phyloP scores from a whole-genome alignment of 306 rosid species.

The Luffa aegyptiaca region DNA sequence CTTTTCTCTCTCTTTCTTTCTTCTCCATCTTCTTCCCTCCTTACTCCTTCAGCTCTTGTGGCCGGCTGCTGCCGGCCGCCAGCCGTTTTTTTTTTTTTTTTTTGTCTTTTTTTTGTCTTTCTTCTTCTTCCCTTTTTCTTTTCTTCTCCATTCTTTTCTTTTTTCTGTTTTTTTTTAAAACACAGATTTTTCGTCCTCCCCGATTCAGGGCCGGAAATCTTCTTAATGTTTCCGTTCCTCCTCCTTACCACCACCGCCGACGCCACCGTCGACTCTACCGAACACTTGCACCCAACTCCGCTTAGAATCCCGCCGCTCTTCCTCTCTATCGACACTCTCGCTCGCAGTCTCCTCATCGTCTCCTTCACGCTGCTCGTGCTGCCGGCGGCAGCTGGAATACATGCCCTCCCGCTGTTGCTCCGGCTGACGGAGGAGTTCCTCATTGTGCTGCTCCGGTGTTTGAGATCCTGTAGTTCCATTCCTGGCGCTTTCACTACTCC shows the following conservation, averaged over 20 bases:
- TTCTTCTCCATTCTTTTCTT: too few species aligned
- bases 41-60: too few species aligned
- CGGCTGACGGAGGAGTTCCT: constrained; percentile 18
- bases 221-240: neutral
- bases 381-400: neutral
- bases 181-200: too few species aligned
- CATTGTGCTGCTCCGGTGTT: constrained; percentile 29
- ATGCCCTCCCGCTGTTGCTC: neutral
- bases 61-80: too few species aligned
- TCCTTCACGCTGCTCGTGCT: neutral
- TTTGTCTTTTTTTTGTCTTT: too few species aligned
- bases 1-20: too few species aligned
- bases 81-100: too few species aligned
- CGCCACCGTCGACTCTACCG: constrained; percentile 19
- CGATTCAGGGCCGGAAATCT: too few species aligned
- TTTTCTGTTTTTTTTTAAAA: too few species aligned
- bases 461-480: constrained; percentile 51
- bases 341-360: neutral
- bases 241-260: constrained; percentile 15
- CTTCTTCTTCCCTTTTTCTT: too few species aligned
- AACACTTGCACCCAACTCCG: constrained; percentile 54
- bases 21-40: too few species aligned
- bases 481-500: constrained; percentile 72
- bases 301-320: constrained; percentile 26
- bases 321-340: constrained; percentile 17